phyloP scores from a whole-genome alignment of 1,139 yeast species.

The Candida pseudoviswanathii region DNA sequence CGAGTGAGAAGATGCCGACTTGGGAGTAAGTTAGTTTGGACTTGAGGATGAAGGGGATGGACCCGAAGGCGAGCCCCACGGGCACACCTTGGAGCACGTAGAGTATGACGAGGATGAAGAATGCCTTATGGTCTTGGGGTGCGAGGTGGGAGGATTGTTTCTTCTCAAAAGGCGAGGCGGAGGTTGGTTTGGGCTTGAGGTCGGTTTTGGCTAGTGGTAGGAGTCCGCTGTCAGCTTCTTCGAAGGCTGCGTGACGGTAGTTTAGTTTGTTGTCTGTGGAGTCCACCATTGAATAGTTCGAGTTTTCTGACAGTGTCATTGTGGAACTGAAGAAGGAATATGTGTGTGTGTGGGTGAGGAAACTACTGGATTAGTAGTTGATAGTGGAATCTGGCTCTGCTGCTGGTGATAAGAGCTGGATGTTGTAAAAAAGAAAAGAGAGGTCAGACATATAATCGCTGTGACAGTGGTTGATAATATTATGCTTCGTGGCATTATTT shows the following conservation, averaged over 20 bases:
- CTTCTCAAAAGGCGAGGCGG: slow-evolving; percentile 1
- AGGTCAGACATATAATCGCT: too few relatives aligned
- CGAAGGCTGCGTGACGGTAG: slow-evolving; percentile 27
- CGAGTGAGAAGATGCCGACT: slow-evolving; percentile 86
- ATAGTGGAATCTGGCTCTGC: too few relatives aligned
- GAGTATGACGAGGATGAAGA: slow-evolving; percentile 66
- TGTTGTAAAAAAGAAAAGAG: too few relatives aligned
- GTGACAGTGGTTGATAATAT: too few relatives aligned
- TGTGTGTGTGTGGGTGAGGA: too few relatives aligned
- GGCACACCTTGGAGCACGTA: slow-evolving; percentile 94
- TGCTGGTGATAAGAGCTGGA: too few relatives aligned
- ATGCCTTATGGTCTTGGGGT: slow-evolving; percentile 64
- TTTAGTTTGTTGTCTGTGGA: slow-evolving; percentile 21
- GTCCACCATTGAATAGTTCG: slow-evolving; percentile 4
- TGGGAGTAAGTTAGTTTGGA: slow-evolving; percentile 83
- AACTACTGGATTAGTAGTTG: too few relatives aligned
- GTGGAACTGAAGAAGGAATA: too few relatives aligned
- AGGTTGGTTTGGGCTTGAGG: slow-evolving; percentile 16
- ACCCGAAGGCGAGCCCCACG: slow-evolving; percentile 93
- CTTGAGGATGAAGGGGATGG: slow-evolving; percentile 89
- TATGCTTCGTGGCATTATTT: too few relatives aligned
- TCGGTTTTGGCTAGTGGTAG: slow-evolving; percentile 36
- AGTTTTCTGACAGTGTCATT: not conserved
- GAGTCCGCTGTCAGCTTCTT: slow-evolving; percentile 37
- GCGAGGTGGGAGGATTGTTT: slow-evolving; percentile 24